A percentile compares a stretch with the other conserved stretches of the same genome.
Conservation (phyloP, 2,329 filamentous ascomycete species). For the Rugonectria rugulosa region DNA sequence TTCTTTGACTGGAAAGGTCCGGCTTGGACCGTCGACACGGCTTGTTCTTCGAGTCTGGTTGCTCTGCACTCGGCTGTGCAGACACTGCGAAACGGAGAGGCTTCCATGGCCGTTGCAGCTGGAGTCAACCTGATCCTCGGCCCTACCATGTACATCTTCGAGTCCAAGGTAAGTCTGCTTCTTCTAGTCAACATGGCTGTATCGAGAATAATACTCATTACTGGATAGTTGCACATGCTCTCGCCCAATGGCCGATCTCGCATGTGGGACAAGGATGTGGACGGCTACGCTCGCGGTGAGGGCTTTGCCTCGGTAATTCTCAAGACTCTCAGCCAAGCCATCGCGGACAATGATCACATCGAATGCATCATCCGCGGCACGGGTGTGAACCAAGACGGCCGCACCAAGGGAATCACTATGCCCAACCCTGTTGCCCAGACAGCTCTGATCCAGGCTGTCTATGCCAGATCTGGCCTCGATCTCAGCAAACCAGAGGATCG, state of each 20-base stretch:
- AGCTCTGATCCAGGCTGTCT: constrained; percentile 12
- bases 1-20: constrained; percentile 61
- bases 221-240: not conserved
- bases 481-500: constrained; percentile 22
- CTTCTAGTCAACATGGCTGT: too few relatives aligned
- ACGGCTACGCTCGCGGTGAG: constrained; percentile 1
- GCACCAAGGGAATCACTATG: constrained; percentile 51
- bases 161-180: too few relatives aligned
- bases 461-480: constrained; percentile 41
- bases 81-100: not conserved
- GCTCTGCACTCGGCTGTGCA: constrained; percentile 53
- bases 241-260: not conserved
- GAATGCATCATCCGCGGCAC: constrained; percentile 7
- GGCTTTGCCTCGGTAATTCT: constrained; percentile 1
- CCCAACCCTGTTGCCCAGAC: constrained; percentile 55
- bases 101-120: not conserved
- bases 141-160: not conserved
- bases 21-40: constrained; percentile 58
- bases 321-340: not conserved
- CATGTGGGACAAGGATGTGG: constrained; percentile 4
- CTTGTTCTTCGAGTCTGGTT: constrained; percentile 57
- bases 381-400: constrained; percentile 6
- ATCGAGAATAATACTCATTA: too few relatives aligned
- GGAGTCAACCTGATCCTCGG: constrained; percentile 2
- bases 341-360: constrained; percentile 2